These are phyloP conservation scores for Trichopus zeylanicus DNA, from an alignment of 116 monocot genomes.

Conservation along the genomic window DNA sequence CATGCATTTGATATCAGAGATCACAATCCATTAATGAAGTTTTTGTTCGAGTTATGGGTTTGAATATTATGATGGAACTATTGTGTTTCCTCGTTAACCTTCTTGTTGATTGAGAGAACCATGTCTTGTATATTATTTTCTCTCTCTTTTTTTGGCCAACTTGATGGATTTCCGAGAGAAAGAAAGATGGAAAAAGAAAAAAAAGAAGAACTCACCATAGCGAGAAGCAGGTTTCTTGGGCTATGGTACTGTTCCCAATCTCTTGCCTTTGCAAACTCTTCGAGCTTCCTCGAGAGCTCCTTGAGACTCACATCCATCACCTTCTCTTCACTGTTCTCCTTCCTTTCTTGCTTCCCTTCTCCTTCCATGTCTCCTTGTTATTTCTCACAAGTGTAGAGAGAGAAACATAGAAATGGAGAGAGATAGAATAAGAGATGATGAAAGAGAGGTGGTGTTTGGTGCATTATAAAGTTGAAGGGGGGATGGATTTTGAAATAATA, in stretches of 20 bases:
- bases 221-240: conserved; percentile 84
- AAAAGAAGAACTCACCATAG: conserved; percentile 39
- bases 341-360: neutral
- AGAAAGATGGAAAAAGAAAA: neutral
- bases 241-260: conserved; percentile 81
- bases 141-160: too few relatives aligned
- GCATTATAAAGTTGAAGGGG: neutral
- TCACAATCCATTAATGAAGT: too few relatives aligned
- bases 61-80: too few relatives aligned
- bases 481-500: neutral
- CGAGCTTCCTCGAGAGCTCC: conserved; percentile 56
- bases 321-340: neutral
- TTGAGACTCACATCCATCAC: conserved; percentile 47
- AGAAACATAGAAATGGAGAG: neutral
- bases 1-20: too few relatives aligned
- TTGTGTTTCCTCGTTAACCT: too few relatives aligned
- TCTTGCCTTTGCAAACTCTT: conserved; percentile 67
- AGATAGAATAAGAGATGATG: too few relatives aligned
- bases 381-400: neutral
- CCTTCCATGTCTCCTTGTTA: conserved; percentile 1
- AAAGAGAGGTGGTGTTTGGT: too few relatives aligned
- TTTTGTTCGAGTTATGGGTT: too few relatives aligned
- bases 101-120: too few relatives aligned
- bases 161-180: too few relatives aligned
- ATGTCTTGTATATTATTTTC: too few relatives aligned